phyloP scores from a whole-genome alignment of 2,329 filamentous ascomycete genomes.

The Hymenoscyphus repandus region DNA sequence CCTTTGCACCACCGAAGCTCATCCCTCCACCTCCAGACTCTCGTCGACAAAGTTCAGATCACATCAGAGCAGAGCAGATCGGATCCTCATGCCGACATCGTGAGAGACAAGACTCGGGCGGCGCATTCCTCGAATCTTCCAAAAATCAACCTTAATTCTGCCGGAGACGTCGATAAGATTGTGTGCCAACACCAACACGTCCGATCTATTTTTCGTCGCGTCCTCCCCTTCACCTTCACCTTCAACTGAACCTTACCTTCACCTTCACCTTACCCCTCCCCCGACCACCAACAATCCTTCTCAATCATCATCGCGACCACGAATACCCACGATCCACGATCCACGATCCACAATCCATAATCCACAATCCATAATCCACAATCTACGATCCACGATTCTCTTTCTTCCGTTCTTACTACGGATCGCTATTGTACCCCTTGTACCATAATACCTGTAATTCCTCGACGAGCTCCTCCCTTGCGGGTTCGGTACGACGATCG shows the following conservation, averaged over 20 bases:
- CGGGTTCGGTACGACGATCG: conserved; percentile 9
- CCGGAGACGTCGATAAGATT: conserved; percentile 4
- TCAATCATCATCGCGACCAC: no score
- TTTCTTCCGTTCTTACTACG: background rate
- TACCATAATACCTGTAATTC: conserved; percentile 16
- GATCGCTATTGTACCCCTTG: conserved; percentile 7
- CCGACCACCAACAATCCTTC: no score
- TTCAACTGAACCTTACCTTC: background rate
- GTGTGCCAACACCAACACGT: background rate
- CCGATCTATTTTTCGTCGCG: background rate
- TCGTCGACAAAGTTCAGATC: no score
- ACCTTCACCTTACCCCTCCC: background rate
- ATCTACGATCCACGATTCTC: background rate
- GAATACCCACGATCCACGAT: background rate
- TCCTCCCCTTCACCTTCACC: background rate
- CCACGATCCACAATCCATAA: background rate
- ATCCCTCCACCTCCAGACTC: background rate
- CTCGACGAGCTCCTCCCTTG: background rate
- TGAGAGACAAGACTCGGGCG: conserved; percentile 3
- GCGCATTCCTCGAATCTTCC: conserved; percentile 6
- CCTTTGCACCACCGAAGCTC: conserved; percentile 2
- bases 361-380: background rate
- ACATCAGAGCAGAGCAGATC: background rate
- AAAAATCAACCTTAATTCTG: background rate
- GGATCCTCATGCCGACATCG: conserved; percentile 9